A percentile compares a stretch with the other conserved stretches of the same genome.
Conservation (phyloP, 139 green algal genomes). For the Volvox africanus region DNA sequence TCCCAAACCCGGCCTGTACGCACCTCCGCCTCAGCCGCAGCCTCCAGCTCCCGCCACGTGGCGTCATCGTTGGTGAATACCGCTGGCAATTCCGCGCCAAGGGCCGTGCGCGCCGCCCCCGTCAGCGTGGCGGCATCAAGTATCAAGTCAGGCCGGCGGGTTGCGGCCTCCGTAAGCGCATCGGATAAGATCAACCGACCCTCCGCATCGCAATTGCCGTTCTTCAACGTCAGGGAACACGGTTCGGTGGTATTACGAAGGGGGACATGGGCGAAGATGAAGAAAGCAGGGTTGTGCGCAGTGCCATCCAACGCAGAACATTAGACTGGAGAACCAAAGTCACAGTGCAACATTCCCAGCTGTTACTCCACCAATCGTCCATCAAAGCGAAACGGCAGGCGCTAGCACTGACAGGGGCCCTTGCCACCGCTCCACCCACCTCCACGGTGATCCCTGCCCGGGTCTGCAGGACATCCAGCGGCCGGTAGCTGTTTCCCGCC, state of each 20-base stretch:
- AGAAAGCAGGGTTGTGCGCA: too few species aligned
- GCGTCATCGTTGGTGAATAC: slow-evolving; percentile 69
- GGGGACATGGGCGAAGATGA: too few species aligned
- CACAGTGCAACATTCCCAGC: too few species aligned
- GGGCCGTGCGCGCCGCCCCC: slow-evolving; percentile 74
- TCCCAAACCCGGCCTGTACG: background rate
- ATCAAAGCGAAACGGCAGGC: too few species aligned
- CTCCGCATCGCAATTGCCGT: slow-evolving; percentile 66
- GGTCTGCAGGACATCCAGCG: slow-evolving; percentile 68
- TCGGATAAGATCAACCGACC: slow-evolving; percentile 79
- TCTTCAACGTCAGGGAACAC: slow-evolving; percentile 33
- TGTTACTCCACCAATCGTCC: too few species aligned
- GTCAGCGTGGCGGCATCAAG: slow-evolving; percentile 81
- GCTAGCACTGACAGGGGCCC: too few species aligned
- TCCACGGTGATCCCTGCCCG: slow-evolving; percentile 77
- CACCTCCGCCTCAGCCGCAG: slow-evolving; percentile 57
- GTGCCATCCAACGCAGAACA: too few species aligned
- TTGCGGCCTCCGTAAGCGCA: slow-evolving; percentile 56
- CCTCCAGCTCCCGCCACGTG: slow-evolving; percentile 58
- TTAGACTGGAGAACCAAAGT: too few species aligned
- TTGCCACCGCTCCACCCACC: slow-evolving; percentile 12
- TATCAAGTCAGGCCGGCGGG: slow-evolving; percentile 68
- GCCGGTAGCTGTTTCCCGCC: slow-evolving; percentile 65
- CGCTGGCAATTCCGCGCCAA: slow-evolving; percentile 75
- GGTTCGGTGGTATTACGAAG: too few species aligned